Base-by-base conservation (phyloP, 2,329 filamentous ascomycete genomes). In the Chrysosporium keratinophilum region DNA sequence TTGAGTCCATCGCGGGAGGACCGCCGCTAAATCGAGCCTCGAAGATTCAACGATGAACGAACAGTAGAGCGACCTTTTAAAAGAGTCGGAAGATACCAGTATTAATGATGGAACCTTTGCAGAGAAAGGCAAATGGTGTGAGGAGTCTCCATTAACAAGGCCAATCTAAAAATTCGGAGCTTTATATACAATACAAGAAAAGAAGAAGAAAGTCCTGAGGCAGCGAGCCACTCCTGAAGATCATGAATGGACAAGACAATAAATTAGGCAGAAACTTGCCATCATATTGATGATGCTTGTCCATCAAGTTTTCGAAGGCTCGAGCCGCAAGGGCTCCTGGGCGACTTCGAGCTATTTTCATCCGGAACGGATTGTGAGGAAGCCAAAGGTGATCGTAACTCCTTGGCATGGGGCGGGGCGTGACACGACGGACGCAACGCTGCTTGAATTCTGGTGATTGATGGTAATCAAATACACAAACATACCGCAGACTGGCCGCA, bases 231-330 rank as follows among this genome's bases (percentile, higher is more conserved):
- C 10, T 37, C 11, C 11, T 37, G n/a, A n/a, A n/a, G n/a, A n/a
- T 37, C 35, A 37, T 12, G 35, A 37, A 37, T 37, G 11, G 35
- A 15, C 14, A 35, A 35, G 9, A 12, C 23, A 28, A 28, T 45
- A 12, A 23, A 31, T 31, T 49, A 49, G 46, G 46, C 46, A 49
- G 46, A 49, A 35, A 49, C 31, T 40, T 49, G 23, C 3, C 12
- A n/a, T 12, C 46, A 49, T 49, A 12, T 15, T 49, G 34, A 37
- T 4, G 35, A 35, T n/a, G 14, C 12, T 31, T 33, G 19, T 31
- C 7, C 31, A 12, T 40, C 23, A 33, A 35, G 28, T 14, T 28
- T 28, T 28, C 23, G 23, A 31, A 15, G 34, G 20, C 17, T 15
- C 43, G n/a, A 34, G 9, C 9, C 10, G 14, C 43, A 31, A 46